Evolutionary conservation across 2,329 filamentous ascomycete genomes (phyloP), one percentile per base, ranked within the genome.

Genomic region (Fusarium succisae): DNA sequence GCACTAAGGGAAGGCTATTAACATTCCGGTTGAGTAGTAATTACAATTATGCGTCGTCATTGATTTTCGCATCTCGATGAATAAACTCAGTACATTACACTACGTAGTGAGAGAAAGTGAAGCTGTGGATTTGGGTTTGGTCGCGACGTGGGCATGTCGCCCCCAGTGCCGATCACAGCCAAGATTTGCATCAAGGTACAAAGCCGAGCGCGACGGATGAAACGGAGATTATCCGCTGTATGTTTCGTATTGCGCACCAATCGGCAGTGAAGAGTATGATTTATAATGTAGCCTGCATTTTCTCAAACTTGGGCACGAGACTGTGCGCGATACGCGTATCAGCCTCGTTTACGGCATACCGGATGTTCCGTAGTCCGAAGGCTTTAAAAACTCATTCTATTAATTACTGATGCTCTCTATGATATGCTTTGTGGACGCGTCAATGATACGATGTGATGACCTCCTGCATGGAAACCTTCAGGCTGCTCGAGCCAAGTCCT

Each of bases 61-160:
- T 6, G 5, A 17, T 28, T 48, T 28, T 58, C 41, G 30, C 20
- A 58, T 55, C 11, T 28, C 17, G 6, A 41, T 37, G 32, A 35
- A 1, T 0, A 0, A 14, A 20, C 0, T 35, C 15, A 24, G 11
- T 9, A 20, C 0, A 9, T 10, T 8, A 22, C 18, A 18, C 17
- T 13, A 22, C 18, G 14, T 8, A 20, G 28, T 28, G 28, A 9
- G 28, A 28, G 28, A 24, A 18, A 10, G 11, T 54, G 18, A 38
- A 54, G 32, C n/a, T 15, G 13, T 22, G 51, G 9, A 32, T n/a
- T 44, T 56, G 6, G 7, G 20, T 41, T 55, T 37, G 13, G 26
- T n/a, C 30, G 38, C 26, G 26, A 56, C 53, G 26, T 18, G 26
- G 17, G 12, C 38, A 14, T 41, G 22, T 44, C 6, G 24, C 15